phyloP scores from a whole-genome alignment of 768 basidiomycete species.

The Lepiota brunneoincarnata region DNA sequence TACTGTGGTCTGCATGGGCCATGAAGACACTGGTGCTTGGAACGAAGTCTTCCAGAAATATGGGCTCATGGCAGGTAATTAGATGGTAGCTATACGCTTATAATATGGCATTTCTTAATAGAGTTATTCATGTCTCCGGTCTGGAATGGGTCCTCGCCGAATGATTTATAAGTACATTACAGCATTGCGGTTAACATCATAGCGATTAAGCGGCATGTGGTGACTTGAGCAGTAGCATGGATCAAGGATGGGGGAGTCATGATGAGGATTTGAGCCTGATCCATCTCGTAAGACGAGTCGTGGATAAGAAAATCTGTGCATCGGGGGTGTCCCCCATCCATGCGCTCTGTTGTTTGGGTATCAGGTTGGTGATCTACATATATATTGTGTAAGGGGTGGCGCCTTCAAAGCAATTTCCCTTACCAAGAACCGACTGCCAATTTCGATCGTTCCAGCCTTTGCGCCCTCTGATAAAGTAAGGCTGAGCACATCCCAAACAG shows the following conservation, averaged over 20 bases:
- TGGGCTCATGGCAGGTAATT: slow-evolving; percentile 42
- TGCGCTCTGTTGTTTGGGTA: slow-evolving; percentile 62
- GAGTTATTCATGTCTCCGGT: neutral
- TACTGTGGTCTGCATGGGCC: slow-evolving; percentile 83
- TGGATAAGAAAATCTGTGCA: slow-evolving; percentile 70
- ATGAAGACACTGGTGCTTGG: slow-evolving; percentile 73
- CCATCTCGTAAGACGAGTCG: slow-evolving; percentile 67
- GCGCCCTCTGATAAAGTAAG: slow-evolving; percentile 49
- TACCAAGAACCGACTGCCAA: slow-evolving; percentile 70
- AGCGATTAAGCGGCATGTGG: too few species aligned
- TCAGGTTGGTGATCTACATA: slow-evolving; percentile 58
- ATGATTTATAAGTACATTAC: too few species aligned
- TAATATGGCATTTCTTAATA: slow-evolving; percentile 2
- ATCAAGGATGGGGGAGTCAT: neutral
- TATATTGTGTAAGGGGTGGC: slow-evolving; percentile 1
- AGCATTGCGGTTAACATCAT: too few species aligned
- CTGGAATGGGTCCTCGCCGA: neutral
- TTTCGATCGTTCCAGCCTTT: slow-evolving; percentile 47
- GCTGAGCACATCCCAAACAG: slow-evolving; percentile 75
- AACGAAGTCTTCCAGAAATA: slow-evolving; percentile 64
- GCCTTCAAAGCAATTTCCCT: slow-evolving; percentile 19
- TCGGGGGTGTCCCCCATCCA: slow-evolving; percentile 66
- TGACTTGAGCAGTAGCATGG: neutral
- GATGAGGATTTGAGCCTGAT: slow-evolving; percentile 29
- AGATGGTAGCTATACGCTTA: slow-evolving; percentile 5